A percentile compares a stretch with the other conserved stretches of the same genome.
Conservation (phyloP, 2,329 filamentous ascomycete species). For the Eutypa lata region DNA sequence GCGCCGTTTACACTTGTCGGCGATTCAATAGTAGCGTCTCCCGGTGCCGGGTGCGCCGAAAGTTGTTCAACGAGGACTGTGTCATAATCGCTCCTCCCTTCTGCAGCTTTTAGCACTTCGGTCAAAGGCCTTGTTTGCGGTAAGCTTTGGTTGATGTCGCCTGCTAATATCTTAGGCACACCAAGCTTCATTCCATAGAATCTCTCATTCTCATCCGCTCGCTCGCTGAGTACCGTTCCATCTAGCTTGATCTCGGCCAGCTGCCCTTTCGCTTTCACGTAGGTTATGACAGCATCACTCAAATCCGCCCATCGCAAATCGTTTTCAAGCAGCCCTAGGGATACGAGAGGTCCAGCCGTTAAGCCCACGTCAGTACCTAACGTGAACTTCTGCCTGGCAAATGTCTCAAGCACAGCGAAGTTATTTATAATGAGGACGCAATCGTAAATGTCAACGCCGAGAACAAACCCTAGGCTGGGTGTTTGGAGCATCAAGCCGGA, state of each 20-base stretch:
- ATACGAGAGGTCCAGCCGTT: slow-evolving; percentile 69
- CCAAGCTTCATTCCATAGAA: slow-evolving; percentile 51
- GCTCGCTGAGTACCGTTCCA: slow-evolving; percentile 55
- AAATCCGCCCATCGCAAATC: slow-evolving; percentile 51
- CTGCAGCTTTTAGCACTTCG: slow-evolving; percentile 83
- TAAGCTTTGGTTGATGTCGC: slow-evolving; percentile 51
- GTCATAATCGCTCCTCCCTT: slow-evolving; percentile 77
- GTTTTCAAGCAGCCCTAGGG: slow-evolving; percentile 48
- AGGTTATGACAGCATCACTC: slow-evolving; percentile 54
- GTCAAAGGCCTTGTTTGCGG: slow-evolving; percentile 60
- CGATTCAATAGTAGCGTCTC: slow-evolving; percentile 62
- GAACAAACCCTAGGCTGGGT: slow-evolving; percentile 80
- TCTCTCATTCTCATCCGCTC: slow-evolving; percentile 57
- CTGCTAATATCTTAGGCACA: slow-evolving; percentile 55
- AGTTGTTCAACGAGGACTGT: slow-evolving; percentile 61
- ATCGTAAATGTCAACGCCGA: slow-evolving; percentile 93
- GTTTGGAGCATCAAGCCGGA: slow-evolving; percentile 91
- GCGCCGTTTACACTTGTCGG: slow-evolving; percentile 32
- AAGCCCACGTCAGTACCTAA: slow-evolving; percentile 79
- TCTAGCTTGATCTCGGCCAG: slow-evolving; percentile 52
- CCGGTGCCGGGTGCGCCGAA: slow-evolving; percentile 67
- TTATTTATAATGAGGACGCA: slow-evolving; percentile 93
- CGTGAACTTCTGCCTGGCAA: slow-evolving; percentile 75
- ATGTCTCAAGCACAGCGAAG: slow-evolving; percentile 76
- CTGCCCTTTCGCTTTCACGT: slow-evolving; percentile 57